Evolutionary conservation across 2,329 filamentous ascomycete species (phyloP), one percentile per base, ranked within the genome.

Genomic region (Calonectria multiphialidica): DNA sequence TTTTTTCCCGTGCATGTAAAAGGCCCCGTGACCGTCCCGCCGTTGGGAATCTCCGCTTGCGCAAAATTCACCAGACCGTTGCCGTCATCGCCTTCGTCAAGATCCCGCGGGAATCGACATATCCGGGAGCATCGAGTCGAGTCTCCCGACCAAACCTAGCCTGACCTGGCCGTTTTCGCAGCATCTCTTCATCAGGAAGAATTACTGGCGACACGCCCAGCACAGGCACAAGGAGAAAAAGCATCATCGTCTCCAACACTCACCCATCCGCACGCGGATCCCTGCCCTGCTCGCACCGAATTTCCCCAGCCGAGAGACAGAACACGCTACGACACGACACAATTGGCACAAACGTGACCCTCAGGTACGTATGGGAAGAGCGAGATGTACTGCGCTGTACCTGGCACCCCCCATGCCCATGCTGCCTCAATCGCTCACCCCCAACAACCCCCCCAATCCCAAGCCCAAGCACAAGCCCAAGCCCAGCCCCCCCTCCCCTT

Each of bases 251-350:
- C 55, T 62, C 45, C 55, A 50, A 28, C 28, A 33, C 23, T 16
- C 42, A 15, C 50, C 33, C 72, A 70, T 70, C 70, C 75, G 72
- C 71, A 67, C 76, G 77, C 74, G 76, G 77, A 79, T 79, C 77
- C 77, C 76, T 79, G 77, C 72, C 72, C 72, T 59, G 73, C 72
- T 74, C 69, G 70, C 59, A 75, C 75, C 72, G 74, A 75, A 76
- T 77, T 74, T 74, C 74, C 74, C 68, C 75, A 78, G 74, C 74
- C 72, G 72, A 78, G 75, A 75, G 72, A 76, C 77, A 78, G 77
- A 78, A 77, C 77, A 78, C 77, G 77, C 77, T 78, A 77, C 76
- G 76, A 79, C 76, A 78, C 77, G 76, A 78, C 77, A 79, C 72
- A 79, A 76, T 77, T 79, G 77, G 77, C 75, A 79, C 75, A 78